Conservation (phyloP, 176 grass and related monocot genomes). For the Bothriochloa decipiens region DNA sequence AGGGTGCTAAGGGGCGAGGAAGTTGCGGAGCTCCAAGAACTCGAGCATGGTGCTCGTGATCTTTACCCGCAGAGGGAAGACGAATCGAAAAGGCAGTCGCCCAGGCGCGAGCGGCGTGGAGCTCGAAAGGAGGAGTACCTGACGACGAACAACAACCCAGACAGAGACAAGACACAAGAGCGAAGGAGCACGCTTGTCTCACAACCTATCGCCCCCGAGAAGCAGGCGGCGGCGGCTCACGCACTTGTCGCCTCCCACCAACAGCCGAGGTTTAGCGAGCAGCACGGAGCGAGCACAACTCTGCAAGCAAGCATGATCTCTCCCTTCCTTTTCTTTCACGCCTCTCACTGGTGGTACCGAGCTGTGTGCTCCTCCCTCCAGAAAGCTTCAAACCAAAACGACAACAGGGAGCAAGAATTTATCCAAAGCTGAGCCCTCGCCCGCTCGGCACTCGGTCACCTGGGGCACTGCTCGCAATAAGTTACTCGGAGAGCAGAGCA, state of each 20-base stretch:
- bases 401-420: conserved; percentile 28
- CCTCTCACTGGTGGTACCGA: background rate
- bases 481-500: conserved; percentile 40
- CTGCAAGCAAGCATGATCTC: background rate
- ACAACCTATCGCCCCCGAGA: background rate
- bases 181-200: conserved; percentile 2
- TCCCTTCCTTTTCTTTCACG: background rate
- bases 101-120: background rate
- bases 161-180: background rate
- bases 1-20: background rate
- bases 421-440: conserved; percentile 10
- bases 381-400: conserved; percentile 47
- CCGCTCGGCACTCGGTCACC: background rate
- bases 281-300: too few relatives aligned
- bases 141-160: conserved; percentile 12
- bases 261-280: background rate
- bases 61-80: background rate
- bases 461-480: conserved; percentile 11
- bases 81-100: background rate
- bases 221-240: conserved; percentile 25
- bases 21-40: background rate
- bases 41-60: background rate
- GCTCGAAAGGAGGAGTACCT: conserved; percentile 24
- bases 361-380: background rate
- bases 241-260: conserved; percentile 34